Evolutionary conservation across 1,284 basidiomycete species (phyloP).

Genomic region (Farysia itapuensis): DNA sequence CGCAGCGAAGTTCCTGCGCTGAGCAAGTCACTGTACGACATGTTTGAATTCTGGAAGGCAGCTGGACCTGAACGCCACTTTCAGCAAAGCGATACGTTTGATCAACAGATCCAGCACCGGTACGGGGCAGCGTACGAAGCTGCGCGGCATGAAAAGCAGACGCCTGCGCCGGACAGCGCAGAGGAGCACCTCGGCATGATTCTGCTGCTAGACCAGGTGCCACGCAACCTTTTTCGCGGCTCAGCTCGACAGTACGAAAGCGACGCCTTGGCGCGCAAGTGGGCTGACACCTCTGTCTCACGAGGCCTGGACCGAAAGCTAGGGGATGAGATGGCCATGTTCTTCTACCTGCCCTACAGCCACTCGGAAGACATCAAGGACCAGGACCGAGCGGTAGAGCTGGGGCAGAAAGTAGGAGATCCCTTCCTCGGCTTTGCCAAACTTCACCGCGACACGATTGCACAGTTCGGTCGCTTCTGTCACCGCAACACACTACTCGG

Average conservation of each 20-base stretch:
- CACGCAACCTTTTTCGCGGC: constrained; percentile 20
- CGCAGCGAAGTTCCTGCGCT: not conserved
- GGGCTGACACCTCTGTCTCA: constrained; percentile 16
- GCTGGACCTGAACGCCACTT: constrained; percentile 27
- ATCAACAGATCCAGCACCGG: constrained; percentile 11
- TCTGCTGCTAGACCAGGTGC: constrained; percentile 26
- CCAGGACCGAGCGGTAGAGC: constrained; percentile 13
- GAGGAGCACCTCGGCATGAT: constrained; percentile 29
- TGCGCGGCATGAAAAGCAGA: constrained; percentile 3
- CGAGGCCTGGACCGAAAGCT: constrained; percentile 7
- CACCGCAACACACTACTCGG: constrained; percentile 17
- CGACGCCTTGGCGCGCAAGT: constrained; percentile 13
- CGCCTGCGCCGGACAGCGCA: not conserved
- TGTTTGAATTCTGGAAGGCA: constrained; percentile 23
- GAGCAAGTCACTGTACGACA: constrained; percentile 9
- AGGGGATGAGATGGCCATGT: constrained; percentile 1
- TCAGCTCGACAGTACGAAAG: constrained; percentile 15
- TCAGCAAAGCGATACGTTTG: constrained; percentile 11
- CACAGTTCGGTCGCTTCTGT: constrained; percentile 23
- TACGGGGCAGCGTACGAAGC: constrained; percentile 15
- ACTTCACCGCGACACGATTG: constrained; percentile 14
- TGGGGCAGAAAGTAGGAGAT: constrained; percentile 12
- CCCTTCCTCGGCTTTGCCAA: constrained; percentile 14
- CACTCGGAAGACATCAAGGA: constrained; percentile 28
- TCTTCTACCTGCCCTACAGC: constrained; percentile 21